A percentile compares a stretch with the other conserved stretches of the same genome.
Evolutionary conservation across 2,329 filamentous ascomycete species (phyloP).

Genomic region (Cadophora sp.): DNA sequence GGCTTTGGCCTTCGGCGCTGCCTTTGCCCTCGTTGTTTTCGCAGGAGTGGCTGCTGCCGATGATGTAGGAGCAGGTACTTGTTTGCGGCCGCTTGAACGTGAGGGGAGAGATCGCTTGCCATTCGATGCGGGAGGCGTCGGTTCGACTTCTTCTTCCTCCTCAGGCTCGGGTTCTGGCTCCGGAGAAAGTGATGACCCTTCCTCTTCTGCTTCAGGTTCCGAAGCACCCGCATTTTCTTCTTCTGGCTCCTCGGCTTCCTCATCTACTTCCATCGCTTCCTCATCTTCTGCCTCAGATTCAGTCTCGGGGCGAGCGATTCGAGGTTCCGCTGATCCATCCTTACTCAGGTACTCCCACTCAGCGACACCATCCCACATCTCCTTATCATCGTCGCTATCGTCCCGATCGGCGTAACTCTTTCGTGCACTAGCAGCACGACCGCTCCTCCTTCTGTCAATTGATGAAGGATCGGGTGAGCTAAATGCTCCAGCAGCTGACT

Average conservation of each 20-base stretch:
- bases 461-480: conserved; percentile 32
- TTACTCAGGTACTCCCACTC: conserved; percentile 49
- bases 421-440: conserved; percentile 47
- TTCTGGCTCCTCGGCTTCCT: conserved; percentile 17
- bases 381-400: conserved; percentile 50
- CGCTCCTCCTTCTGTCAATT: conserved; percentile 45
- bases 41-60: conserved; percentile 19
- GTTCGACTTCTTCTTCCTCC: conserved; percentile 33
- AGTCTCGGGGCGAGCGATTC: conserved; percentile 38
- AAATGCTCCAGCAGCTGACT: conserved; percentile 19
- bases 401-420: conserved; percentile 47
- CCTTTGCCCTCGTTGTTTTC: conserved; percentile 20
- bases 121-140: conserved; percentile 28
- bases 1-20: conserved; percentile 13
- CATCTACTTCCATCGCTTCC: conserved; percentile 40
- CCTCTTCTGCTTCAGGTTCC: conserved; percentile 38
- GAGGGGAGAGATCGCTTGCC: conserved; percentile 21
- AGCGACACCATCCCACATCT: conserved; percentile 46
- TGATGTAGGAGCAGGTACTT: conserved; percentile 1
- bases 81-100: conserved; percentile 19
- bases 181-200: conserved; percentile 33
- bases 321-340: conserved; percentile 33
- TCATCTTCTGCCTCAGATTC: conserved; percentile 38
- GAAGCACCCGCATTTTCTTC: conserved; percentile 34
- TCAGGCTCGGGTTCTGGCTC: conserved; percentile 40